Evolutionary conservation across 306 rosid species (phyloP).

Genomic region (Macrotyloma uniflorum): DNA sequence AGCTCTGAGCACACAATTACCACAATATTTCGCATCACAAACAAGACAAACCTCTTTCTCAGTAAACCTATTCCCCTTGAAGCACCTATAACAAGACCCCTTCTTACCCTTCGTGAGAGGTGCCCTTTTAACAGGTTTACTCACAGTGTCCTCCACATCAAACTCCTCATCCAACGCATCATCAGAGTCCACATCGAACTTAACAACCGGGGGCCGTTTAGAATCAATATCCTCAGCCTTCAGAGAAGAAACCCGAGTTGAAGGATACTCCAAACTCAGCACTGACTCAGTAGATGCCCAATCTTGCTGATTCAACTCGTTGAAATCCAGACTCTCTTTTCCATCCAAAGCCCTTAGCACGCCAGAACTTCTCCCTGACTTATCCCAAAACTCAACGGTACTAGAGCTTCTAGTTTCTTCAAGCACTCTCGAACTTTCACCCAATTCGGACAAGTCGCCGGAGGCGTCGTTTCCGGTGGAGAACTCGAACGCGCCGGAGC

Average conservation of each 20-base stretch:
- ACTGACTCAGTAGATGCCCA: constrained; percentile 82
- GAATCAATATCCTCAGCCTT: constrained; percentile 63
- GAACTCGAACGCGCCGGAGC: constrained; percentile 88
- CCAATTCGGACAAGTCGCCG: constrained; percentile 72
- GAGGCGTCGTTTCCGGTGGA: constrained; percentile 62
- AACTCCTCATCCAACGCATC: constrained; percentile 53
- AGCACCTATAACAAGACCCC: constrained; percentile 87
- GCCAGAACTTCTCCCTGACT: constrained; percentile 55
- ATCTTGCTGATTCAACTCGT: constrained; percentile 68
- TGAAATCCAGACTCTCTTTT: constrained; percentile 72
- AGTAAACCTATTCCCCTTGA: constrained; percentile 88
- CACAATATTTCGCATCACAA: constrained; percentile 94
- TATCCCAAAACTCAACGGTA: constrained; percentile 62
- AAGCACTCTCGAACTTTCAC: constrained; percentile 53
- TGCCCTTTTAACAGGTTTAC: constrained; percentile 56
- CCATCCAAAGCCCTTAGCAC: constrained; percentile 57
- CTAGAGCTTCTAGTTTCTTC: constrained; percentile 52
- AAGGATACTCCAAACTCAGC: constrained; percentile 88
- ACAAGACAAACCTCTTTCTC: constrained; percentile 97
- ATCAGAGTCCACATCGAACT: constrained; percentile 69
- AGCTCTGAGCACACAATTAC: constrained; percentile 95
- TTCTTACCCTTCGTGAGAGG: constrained; percentile 81
- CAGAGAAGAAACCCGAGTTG: constrained; percentile 82
- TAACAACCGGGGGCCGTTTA: constrained; percentile 58
- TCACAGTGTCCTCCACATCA: constrained; percentile 59